Evolutionary conservation across 768 basidiomycete species (phyloP), one percentile per base, ranked within the genome.

Genomic region (Tricholoma furcatifolium): DNA sequence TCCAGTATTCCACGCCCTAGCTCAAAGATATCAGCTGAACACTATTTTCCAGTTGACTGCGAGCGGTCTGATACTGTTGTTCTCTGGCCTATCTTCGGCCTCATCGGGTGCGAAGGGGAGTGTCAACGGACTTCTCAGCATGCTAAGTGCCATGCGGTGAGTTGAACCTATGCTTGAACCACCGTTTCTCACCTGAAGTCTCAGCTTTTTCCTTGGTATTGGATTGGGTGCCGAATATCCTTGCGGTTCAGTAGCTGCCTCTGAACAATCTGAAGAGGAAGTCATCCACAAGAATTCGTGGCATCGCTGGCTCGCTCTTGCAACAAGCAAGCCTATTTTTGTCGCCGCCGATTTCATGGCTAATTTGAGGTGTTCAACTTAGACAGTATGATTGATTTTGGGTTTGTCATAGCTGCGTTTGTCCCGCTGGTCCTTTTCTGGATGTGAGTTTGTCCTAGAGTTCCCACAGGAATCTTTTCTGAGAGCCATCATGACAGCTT

Each of bases 171-270:
- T 57, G 70, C 68, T 24, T 32, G 8, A 20, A 24, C 40, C 32
- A 11, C 34, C 30, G 24, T 20, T 34, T 52, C 15, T 18, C 41
- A 47, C 23, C 20, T 36, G 30, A 14, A 49, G 4, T 5, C 12
- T 11, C 27, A 91, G 91, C 4, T 94, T 94, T 74, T 67, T 96
- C 1, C 76, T 93, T 41, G 95, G 94, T 31, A 85, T 95, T 50
- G 93, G 93, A 21, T 76, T 93, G 0, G 91, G 92, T 4, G 90
- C 88, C 4, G 90, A 91, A 65, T 95, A 94, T 60, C 93, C 93
- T 8, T 91, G 90, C 58, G 93, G 93, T 17, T 88, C 87, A 0
- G 91, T 93, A 8, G 88, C 92, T 7, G 87, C 87, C 4, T 87
- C 90, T 1, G 94, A 96, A 63, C 90, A 92, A 61, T 88, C 92